Conservation (phyloP, 306 rosid species). For the Canavalia ensiformis region DNA sequence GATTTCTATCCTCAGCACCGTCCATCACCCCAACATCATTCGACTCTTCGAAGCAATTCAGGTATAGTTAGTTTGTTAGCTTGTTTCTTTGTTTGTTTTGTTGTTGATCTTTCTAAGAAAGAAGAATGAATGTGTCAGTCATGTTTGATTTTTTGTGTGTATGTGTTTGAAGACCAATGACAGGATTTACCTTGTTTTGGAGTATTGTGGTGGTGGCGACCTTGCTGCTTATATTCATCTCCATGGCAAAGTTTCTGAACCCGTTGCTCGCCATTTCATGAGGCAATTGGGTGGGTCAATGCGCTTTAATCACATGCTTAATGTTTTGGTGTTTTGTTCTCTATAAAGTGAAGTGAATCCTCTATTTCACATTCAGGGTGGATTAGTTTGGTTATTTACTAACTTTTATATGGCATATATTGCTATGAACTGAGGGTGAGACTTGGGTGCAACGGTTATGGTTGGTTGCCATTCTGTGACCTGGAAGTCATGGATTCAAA, state of each 20-base stretch:
- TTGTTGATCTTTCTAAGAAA: not conserved
- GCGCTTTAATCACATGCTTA: conserved; percentile 6
- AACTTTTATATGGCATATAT: not conserved
- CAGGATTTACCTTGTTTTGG: conserved; percentile 90
- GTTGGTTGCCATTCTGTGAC: too few species aligned
- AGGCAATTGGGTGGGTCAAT: conserved; percentile 80
- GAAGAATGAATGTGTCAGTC: not conserved
- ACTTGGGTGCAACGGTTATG: too few species aligned
- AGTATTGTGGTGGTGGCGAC: conserved; percentile 96
- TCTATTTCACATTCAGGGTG: not conserved
- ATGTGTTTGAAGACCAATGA: conserved; percentile 65
- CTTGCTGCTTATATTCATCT: conserved; percentile 71
- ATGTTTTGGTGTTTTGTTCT: not conserved
- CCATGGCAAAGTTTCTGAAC: conserved; percentile 78
- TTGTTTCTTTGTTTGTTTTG: not conserved
- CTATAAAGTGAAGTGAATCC: not conserved
- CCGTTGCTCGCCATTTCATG: conserved; percentile 87
- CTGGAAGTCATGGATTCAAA: too few species aligned
- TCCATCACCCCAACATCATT: conserved; percentile 84
- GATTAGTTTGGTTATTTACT: not conserved
- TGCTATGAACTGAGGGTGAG: not conserved
- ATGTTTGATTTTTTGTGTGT: not conserved
- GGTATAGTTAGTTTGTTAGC: conserved; percentile 48
- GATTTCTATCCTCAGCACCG: conserved; percentile 84
- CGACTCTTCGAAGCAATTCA: conserved; percentile 74